Percentiles rank a stretch among this genome's conserved stretches.
Evolutionary conservation across 495 filamentous ascomycete species (phyloP).

Genomic region (Penicillium nucicola): DNA sequence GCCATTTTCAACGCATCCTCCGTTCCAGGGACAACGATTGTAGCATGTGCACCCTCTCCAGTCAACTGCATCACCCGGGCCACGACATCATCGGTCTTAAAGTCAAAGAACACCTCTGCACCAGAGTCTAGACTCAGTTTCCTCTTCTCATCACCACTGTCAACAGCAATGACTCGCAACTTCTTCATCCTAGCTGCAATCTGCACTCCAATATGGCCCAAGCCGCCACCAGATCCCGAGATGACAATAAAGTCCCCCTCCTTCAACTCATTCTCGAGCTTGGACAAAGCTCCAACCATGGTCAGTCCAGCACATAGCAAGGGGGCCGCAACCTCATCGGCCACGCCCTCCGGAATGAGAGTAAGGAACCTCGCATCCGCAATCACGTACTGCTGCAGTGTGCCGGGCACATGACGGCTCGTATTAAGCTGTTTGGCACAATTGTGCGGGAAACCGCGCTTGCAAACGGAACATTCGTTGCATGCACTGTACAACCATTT

Average conservation of each 20-base stretch:
- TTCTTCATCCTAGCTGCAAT: constrained; percentile 26
- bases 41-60: constrained; percentile 30
- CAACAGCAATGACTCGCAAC: constrained; percentile 32
- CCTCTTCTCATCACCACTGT: constrained; percentile 28
- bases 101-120: constrained; percentile 30
- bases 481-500: constrained; percentile 41
- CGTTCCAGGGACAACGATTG: constrained; percentile 26
- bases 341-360: constrained; percentile 22
- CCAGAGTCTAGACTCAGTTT: constrained; percentile 28
- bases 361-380: constrained; percentile 29
- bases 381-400: constrained; percentile 37
- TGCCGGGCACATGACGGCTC: constrained; percentile 32
- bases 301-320: constrained; percentile 36
- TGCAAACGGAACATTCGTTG: constrained; percentile 34
- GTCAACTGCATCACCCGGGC: constrained; percentile 25
- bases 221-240: constrained; percentile 33
- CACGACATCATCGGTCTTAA: constrained; percentile 24
- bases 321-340: constrained; percentile 29
- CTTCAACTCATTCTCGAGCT: constrained; percentile 19
- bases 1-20: constrained; percentile 24
- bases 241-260: constrained; percentile 32
- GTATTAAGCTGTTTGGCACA: constrained; percentile 36
- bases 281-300: constrained; percentile 23
- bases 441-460: constrained; percentile 20
- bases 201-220: constrained; percentile 38